Percentiles rank a stretch among this genome's conserved stretches.
Conservation (phyloP, 176 grass and related monocot species). For the Cenchrus fungigraminus region DNA sequence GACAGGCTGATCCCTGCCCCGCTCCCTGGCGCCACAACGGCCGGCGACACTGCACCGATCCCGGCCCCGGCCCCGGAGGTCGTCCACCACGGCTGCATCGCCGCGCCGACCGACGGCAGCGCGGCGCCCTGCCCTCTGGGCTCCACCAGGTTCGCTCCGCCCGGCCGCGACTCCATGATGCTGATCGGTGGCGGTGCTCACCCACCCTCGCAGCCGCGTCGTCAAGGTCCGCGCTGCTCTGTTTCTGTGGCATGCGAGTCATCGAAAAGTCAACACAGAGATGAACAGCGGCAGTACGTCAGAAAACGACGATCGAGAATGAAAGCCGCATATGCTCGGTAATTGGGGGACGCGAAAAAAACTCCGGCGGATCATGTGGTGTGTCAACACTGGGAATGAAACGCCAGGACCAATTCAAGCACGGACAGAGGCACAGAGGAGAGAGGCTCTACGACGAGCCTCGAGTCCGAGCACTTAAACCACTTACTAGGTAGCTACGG, state of each 20-base stretch:
- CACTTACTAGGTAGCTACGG: not conserved
- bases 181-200: not conserved
- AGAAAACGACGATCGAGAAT: not conserved
- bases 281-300: not conserved
- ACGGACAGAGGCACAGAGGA: not conserved
- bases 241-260: not conserved
- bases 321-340: constrained; percentile 1
- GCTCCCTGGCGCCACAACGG: constrained; percentile 52
- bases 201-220: not conserved
- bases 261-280: constrained; percentile 29
- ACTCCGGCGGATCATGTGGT: not conserved
- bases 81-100: constrained; percentile 65
- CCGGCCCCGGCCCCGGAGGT: constrained; percentile 20
- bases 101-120: constrained; percentile 36
- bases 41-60: constrained; percentile 53
- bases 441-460: not conserved
- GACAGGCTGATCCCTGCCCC: constrained; percentile 39
- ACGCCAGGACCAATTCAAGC: constrained; percentile 8
- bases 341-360: not conserved
- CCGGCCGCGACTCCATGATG: constrained; percentile 45
- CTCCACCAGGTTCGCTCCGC: constrained; percentile 47
- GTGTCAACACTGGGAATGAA: not conserved
- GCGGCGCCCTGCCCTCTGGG: constrained; percentile 35
- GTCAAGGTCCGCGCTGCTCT: constrained; percentile 23
- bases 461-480: not conserved